phyloP scores from a whole-genome alignment of 495 filamentous ascomycete species.

The Penicillium daleae region DNA sequence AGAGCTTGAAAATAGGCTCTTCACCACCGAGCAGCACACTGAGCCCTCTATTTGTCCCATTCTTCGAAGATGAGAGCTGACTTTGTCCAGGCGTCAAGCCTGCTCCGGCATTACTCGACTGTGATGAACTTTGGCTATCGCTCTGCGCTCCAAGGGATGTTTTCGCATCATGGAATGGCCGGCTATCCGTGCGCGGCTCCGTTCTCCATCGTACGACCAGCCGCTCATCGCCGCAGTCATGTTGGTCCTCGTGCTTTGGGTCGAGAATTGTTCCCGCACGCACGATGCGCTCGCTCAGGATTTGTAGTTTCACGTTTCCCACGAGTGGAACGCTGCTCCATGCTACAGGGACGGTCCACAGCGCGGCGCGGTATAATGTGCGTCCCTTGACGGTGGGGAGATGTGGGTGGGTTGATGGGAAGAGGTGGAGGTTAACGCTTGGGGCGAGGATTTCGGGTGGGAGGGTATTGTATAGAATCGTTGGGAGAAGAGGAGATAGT shows the following conservation, averaged over 20 bases:
- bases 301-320: conserved; percentile 84
- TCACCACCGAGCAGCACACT: conserved; percentile 59
- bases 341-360: conserved; percentile 93
- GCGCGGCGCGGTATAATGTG: conserved; percentile 86
- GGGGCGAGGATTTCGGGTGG: conserved; percentile 88
- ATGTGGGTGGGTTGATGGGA: conserved; percentile 94
- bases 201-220: conserved; percentile 87
- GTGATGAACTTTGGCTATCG: background rate
- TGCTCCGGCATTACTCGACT: background rate
- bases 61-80: conserved; percentile 30
- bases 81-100: conserved; percentile 9
- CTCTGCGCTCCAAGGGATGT: background rate
- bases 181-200: conserved; percentile 46
- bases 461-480: conserved; percentile 77
- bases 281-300: conserved; percentile 85
- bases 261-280: conserved; percentile 49
- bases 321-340: conserved; percentile 92
- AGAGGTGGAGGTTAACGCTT: conserved; percentile 89
- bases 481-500: conserved; percentile 85
- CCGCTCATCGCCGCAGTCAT: conserved; percentile 66
- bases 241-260: conserved; percentile 28
- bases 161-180: conserved; percentile 24
- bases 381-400: conserved; percentile 89
- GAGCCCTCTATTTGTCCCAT: conserved; percentile 43
- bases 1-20: conserved; percentile 71